phyloP scores from a whole-genome alignment of 1,284 basidiomycete species.

The Xerocomus minutiporus region DNA sequence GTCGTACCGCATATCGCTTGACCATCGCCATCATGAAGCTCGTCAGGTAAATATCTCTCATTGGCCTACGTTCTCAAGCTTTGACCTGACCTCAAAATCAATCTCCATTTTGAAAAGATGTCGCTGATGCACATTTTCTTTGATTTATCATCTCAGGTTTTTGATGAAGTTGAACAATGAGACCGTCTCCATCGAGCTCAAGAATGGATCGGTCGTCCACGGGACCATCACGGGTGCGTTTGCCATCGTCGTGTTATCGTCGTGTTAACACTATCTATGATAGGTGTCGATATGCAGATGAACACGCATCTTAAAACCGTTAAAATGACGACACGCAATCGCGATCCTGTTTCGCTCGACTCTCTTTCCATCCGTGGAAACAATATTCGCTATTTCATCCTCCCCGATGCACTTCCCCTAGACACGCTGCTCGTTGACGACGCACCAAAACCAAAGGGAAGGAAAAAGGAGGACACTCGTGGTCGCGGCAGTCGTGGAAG shows the following conservation, averaged over 20 bases:
- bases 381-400: slow-evolving; percentile 91
- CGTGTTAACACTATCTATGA: not conserved
- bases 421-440: slow-evolving; percentile 98
- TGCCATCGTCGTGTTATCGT: not conserved
- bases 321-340: slow-evolving; percentile 89
- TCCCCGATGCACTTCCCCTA: slow-evolving; percentile 93
- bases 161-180: slow-evolving; percentile 99
- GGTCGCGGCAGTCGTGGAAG: slow-evolving; percentile 54
- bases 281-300: slow-evolving; percentile 96
- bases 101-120: slow-evolving; percentile 5
- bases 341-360: slow-evolving; percentile 80
- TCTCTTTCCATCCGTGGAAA: slow-evolving; percentile 88
- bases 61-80: slow-evolving; percentile 2
- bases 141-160: slow-evolving; percentile 55
- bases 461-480: slow-evolving; percentile 71
- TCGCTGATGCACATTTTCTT: slow-evolving; percentile 11
- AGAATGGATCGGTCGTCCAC: slow-evolving; percentile 94
- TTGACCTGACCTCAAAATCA: slow-evolving; percentile 1
- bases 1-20: slow-evolving; percentile 19
- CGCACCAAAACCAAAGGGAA: slow-evolving; percentile 91
- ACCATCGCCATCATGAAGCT: slow-evolving; percentile 45
- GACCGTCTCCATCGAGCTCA: slow-evolving; percentile 96
- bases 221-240: slow-evolving; percentile 92
- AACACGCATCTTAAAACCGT: slow-evolving; percentile 97
- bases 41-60: slow-evolving; percentile 39